Evolutionary conservation across 306 rosid genomes (phyloP).

Genomic region (Vigna unguiculata): DNA sequence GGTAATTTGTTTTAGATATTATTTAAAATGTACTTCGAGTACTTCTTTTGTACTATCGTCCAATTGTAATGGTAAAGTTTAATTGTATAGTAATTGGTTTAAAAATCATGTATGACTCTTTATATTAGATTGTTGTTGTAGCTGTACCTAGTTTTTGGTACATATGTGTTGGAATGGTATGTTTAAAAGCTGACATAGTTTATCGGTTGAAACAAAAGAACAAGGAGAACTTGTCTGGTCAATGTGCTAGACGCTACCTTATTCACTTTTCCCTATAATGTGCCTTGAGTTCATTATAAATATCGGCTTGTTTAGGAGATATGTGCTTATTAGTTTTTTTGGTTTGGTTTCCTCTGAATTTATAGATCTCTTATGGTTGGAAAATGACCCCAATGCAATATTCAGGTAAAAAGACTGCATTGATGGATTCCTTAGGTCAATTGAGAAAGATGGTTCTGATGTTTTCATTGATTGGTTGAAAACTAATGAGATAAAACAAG

Average conservation of each 20-base stretch:
- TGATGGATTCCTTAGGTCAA: constrained; percentile 58
- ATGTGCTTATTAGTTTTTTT: constrained; percentile 9
- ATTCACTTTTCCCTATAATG: neutral
- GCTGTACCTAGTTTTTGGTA: neutral
- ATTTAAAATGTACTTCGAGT: too few relatives aligned
- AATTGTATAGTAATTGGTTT: neutral
- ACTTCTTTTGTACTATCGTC: neutral
- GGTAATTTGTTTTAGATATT: constrained; percentile 58
- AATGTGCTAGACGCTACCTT: neutral
- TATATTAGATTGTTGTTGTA: neutral
- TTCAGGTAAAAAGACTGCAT: constrained; percentile 82
- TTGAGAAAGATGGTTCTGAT: constrained; percentile 70
- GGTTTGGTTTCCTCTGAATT: constrained; percentile 40
- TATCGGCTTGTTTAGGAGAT: neutral
- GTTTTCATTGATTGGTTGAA: constrained; percentile 86
- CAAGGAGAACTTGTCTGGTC: neutral
- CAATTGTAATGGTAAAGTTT: neutral
- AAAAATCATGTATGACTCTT: neutral
- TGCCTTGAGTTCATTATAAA: neutral
- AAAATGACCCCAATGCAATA: constrained; percentile 82
- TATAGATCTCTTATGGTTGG: constrained; percentile 76
- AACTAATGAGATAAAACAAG: constrained; percentile 75
- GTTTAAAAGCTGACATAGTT: neutral
- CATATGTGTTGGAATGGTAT: neutral
- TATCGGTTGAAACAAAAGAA: neutral